Evolutionary conservation across 352 stramenopile genomes (phyloP).

Genomic region (Globisporangium paddicum): DNA sequence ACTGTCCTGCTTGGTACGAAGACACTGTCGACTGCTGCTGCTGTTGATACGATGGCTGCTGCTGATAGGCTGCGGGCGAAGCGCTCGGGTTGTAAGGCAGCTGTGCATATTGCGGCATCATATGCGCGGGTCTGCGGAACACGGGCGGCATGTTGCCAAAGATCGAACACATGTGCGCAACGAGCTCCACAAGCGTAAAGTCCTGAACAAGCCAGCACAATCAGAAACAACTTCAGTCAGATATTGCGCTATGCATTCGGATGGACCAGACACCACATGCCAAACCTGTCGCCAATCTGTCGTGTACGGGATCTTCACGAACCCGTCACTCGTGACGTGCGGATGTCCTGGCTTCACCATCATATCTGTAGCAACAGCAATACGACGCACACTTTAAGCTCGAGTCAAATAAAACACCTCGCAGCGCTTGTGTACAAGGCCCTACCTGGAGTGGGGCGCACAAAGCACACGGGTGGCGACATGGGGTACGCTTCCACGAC

Average conservation of each 20-base stretch:
- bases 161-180: slow-evolving; percentile 88
- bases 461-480: slow-evolving; percentile 79
- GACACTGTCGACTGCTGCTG: slow-evolving; percentile 17
- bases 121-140: slow-evolving; percentile 60
- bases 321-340: slow-evolving; percentile 84
- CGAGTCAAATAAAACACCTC: background rate
- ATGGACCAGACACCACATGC: background rate
- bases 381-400: background rate
- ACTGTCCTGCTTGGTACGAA: slow-evolving; percentile 18
- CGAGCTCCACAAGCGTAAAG: slow-evolving; percentile 78
- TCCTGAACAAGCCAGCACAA: slow-evolving; percentile 30
- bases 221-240: background rate
- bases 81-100: slow-evolving; percentile 23
- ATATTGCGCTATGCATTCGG: background rate
- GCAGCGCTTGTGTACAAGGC: background rate
- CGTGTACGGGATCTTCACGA: slow-evolving; percentile 85
- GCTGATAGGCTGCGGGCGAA: slow-evolving; percentile 17
- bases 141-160: slow-evolving; percentile 86
- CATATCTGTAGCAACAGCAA: slow-evolving; percentile 43
- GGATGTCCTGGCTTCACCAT: slow-evolving; percentile 84
- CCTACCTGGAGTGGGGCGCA: slow-evolving; percentile 71
- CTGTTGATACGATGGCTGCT: slow-evolving; percentile 42
- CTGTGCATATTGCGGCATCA: slow-evolving; percentile 30
- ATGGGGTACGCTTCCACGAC: slow-evolving; percentile 82
- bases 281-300: slow-evolving; percentile 65